Base-by-base conservation (phyloP, 208 protist genomes). In the Acanthamoeba triangularis region DNA sequence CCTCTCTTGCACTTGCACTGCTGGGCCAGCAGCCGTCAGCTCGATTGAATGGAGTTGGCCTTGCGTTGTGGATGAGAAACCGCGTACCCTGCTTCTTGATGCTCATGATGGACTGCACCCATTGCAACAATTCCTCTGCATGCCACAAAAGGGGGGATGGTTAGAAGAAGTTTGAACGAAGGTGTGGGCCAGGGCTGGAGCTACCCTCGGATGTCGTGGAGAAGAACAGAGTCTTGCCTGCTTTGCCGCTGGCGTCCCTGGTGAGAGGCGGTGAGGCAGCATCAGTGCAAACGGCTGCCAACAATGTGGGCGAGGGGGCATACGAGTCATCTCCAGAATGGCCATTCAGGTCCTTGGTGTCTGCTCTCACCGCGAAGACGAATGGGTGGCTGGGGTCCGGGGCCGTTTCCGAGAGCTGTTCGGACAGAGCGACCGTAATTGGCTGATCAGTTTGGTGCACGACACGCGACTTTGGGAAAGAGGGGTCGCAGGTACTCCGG, bases 61-160 rank as follows among this genome's bases (percentile, higher is more conserved):
- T 28, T 25, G 56, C 56, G 25, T 61, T 61, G 56, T 61, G 20
- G 56, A 16, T 28, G 20, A 76, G 16, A 30, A 18, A 41, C 30
- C 1, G 67, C 33, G 67, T 76, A 76, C 67, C 67, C 16, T 76
- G 67, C 67, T 76, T 76, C 67, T 41, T 41, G 30, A 28, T 28
- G 28, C 28, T 28, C 56, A 61, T 76, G 3, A 76, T 76, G 67
- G 67, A 41, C 14, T 76, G 28, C 33, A 76, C 67, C 67, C 67
- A 76, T 76, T 76, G 67, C 30, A 76, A 28, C 28, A 76, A 28
- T 41, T 76, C 67, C 30, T 76, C 67, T 76, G 67, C 28, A 41
- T 16, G 20, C 28, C 28, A 41, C 33, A 14, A 76, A 41, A 69
- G 3, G n/a, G 63, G 28, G 14, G 23, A 41, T 76, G 30, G 67